Evolutionary conservation across 2,329 filamentous ascomycete species (phyloP), one percentile per base, ranked within the genome.

Genomic region (Nothophaeocryptopus gaeumannii): DNA sequence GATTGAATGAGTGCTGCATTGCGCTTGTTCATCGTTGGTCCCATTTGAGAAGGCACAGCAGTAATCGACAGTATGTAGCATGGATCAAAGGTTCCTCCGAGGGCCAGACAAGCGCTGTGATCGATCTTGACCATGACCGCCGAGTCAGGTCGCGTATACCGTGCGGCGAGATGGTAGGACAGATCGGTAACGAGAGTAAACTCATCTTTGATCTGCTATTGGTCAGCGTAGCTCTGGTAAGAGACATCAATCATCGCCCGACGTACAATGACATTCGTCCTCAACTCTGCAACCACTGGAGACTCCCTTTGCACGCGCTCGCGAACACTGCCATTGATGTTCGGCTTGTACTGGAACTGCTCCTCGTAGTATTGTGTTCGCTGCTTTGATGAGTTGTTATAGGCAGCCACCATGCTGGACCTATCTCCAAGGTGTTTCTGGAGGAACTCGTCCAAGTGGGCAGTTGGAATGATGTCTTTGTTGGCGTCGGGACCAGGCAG

Each of bases 61-160:
- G 80, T 84, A 51, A 96, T 80, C 31, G 82, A 85, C 63, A 95
- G 75, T 52, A 84, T 79, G 64, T 96, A 96, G 14, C 88, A 87
- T 3, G 88, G 86, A 43, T 90, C 85, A 56, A 88, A 86, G 5
- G 82, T 84, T 32, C 84, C 86, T 2, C 82, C 86, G 53, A 92
- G 85, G 47, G 89, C 74, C 59, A 96, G 80, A 63, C 85, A 88
- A 11, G 81, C 79, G 20, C 85, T 84, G 63, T 93, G 88, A 36
- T 86, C 80, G n/a, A 95, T 72, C 2, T 82, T 85, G 39, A 95
- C 81, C 64, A 88, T 81, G 50, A 95, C 83, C 8, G 83, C 86
- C 2, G 83, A 81, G 49, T 88, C 78, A 2, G 88, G 83, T 26
- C 88, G 81, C 53, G 86, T 83, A 65, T 90, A 96, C 39, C 89